These are phyloP conservation scores for Penicillium fuscoglaucum DNA, from an alignment of 2,329 filamentous ascomycete genomes.

Conservation along the genomic window DNA sequence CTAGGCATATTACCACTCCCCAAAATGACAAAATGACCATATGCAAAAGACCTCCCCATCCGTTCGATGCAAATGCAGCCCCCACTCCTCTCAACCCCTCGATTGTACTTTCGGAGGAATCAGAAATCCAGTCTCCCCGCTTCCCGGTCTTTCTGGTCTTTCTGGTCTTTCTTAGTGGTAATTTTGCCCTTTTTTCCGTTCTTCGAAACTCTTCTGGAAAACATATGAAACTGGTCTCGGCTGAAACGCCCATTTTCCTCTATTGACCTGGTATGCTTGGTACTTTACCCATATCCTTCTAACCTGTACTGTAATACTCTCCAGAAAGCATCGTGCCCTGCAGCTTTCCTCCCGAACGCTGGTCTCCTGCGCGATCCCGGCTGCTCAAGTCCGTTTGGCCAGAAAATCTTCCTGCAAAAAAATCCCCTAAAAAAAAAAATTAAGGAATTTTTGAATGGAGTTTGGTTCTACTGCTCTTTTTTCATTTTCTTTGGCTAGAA, in stretches of 20 bases:
- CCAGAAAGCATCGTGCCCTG: conserved; percentile 30
- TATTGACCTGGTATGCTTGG: conserved; percentile 8
- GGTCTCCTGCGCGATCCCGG: conserved; percentile 28
- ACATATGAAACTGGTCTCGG: conserved; percentile 22
- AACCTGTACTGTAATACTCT: conserved; percentile 17
- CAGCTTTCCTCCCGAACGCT: conserved; percentile 33
- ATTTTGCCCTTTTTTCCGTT: conserved; percentile 16
- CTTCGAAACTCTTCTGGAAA: conserved; percentile 25
- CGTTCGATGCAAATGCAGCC: conserved; percentile 5
- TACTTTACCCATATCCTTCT: conserved; percentile 15
- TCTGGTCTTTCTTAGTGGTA: conserved; percentile 16
- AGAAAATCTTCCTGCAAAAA: conserved; percentile 19
- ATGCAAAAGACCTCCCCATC: conserved; percentile 3
- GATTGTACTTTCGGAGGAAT: conserved; percentile 14
- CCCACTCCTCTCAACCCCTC: conserved; percentile 12
- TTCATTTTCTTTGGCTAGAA: conserved; percentile 25
- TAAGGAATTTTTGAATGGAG: conserved; percentile 20
- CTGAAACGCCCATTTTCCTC: conserved; percentile 2
- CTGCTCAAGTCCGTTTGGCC: conserved; percentile 23
- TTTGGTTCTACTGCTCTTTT: conserved; percentile 20
- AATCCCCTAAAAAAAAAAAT: neutral
- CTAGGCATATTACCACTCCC: neutral
- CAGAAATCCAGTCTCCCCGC: conserved; percentile 14
- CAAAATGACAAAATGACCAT: neutral
- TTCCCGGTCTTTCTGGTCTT: conserved; percentile 13